Conservation (phyloP, 1,139 yeast species). For the Blastobotrys aristatus region DNA sequence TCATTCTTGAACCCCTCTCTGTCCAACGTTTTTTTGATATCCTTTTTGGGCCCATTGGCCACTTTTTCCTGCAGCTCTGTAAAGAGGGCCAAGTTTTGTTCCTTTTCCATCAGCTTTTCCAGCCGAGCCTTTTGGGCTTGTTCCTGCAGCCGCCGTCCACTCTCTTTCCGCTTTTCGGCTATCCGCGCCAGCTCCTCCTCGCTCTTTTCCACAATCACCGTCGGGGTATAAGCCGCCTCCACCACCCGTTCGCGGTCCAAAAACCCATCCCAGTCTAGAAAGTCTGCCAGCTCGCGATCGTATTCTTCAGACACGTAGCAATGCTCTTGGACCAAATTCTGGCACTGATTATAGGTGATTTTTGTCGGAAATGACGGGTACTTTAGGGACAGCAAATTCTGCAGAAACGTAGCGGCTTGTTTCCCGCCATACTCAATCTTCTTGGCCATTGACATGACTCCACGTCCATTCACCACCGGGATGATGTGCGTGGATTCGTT, state of each 20-base stretch:
- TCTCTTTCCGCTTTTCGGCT: slow-evolving; percentile 76
- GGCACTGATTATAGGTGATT: slow-evolving; percentile 58
- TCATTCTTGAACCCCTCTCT: slow-evolving; percentile 77
- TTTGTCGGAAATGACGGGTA: slow-evolving; percentile 89
- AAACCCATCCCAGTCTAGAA: slow-evolving; percentile 51
- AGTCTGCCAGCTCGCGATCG: slow-evolving; percentile 52
- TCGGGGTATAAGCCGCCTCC: slow-evolving; percentile 75
- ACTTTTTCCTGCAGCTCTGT: slow-evolving; percentile 52
- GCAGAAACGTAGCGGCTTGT: slow-evolving; percentile 60
- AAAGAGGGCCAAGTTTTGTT: slow-evolving; percentile 73
- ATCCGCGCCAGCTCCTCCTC: slow-evolving; percentile 78
- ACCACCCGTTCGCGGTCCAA: slow-evolving; percentile 66
- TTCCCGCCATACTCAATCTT: slow-evolving; percentile 92
- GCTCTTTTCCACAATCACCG: slow-evolving; percentile 62
- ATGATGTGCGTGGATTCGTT: slow-evolving; percentile 77
- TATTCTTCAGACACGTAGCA: slow-evolving; percentile 75
- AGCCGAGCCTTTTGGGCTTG: slow-evolving; percentile 82
- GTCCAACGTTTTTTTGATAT: slow-evolving; percentile 46
- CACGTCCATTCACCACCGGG: slow-evolving; percentile 69
- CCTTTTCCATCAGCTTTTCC: slow-evolving; percentile 76
- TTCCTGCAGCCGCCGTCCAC: slow-evolving; percentile 84
- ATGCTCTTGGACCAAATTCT: slow-evolving; percentile 63
- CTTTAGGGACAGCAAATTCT: slow-evolving; percentile 63
- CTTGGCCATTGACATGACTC: slow-evolving; percentile 63
- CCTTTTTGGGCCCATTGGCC: slow-evolving; percentile 43